Base-by-base conservation (phyloP, 2,329 filamentous ascomycete species). In the Monilinia laxa region DNA sequence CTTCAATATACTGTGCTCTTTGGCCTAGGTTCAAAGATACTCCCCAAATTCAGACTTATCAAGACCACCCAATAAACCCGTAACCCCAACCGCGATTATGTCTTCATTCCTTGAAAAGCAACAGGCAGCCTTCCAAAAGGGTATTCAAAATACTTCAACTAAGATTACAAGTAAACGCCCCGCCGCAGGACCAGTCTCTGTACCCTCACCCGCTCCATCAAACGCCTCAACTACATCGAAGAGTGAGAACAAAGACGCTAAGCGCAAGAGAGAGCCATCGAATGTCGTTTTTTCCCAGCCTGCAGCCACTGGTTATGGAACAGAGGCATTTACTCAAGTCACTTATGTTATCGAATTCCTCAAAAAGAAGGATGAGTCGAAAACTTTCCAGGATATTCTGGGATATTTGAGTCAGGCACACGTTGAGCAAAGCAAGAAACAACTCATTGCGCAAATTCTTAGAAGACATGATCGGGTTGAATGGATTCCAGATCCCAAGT, bases 261-360 rank as follows among this genome's bases (percentile, higher is more conserved):
- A 87, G 77, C 82, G 82, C 69, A 88, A 89, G 78, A 82, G 84
- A 74, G 84, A 86, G 9, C 74, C 70, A 76, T 78, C 52, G 78
- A 81, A 82, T 57, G 81, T 90, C 60, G 82, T 91, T 64, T 94
- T 88, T 79, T 93, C 91, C 66, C 91, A 93, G 79, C 91, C 91
- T 25, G 84, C 85, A 70, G 87, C 89, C 74, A 91, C 87, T 20
- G 90, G 89, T 75, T 91, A 89, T 63, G 92, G 93, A 71, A 84
- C 84, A 68, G 90, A 94, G 78, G 87, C 95, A 77, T 89, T 92
- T 81, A 96, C 93, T 16, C 91, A 96, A 77, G 89, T 97, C 76
- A 86, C 90, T 67, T 97, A 93, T 79, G 92, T 92, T 25, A 88
- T 96, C 76, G 87, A 93, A 70, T 91, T 92, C 76, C 86, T 97